A percentile compares a stretch with the other conserved stretches of the same genome.
phyloP scores from a whole-genome alignment of 1,284 basidiomycete species.

The Ustilago trichophora region DNA sequence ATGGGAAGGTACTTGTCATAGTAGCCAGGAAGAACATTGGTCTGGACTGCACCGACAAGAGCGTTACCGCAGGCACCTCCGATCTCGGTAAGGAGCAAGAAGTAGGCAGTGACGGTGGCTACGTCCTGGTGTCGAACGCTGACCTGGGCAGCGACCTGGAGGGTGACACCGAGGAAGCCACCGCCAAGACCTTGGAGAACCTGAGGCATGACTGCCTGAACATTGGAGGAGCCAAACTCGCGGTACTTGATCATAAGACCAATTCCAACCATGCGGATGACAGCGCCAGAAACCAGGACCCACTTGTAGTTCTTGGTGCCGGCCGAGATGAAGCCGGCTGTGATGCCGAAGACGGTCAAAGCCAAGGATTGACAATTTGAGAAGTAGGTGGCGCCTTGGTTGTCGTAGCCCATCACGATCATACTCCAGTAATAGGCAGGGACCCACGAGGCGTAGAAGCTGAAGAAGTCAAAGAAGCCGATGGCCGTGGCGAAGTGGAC shows the following conservation, averaged over 20 bases:
- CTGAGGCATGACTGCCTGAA: slow-evolving; percentile 63
- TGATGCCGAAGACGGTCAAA: slow-evolving; percentile 62
- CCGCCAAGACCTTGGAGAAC: slow-evolving; percentile 64
- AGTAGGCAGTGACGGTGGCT: slow-evolving; percentile 64
- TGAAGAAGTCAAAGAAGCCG: slow-evolving; percentile 64
- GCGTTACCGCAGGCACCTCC: slow-evolving; percentile 61
- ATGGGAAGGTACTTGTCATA: slow-evolving; percentile 44
- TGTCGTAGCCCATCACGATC: slow-evolving; percentile 44
- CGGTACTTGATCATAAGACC: slow-evolving; percentile 65
- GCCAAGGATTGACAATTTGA: slow-evolving; percentile 57
- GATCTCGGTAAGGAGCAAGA: slow-evolving; percentile 60
- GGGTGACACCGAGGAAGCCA: slow-evolving; percentile 59
- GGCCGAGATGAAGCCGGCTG: slow-evolving; percentile 55
- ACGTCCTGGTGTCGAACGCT: slow-evolving; percentile 65
- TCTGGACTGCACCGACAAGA: slow-evolving; percentile 56
- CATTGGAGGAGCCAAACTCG: slow-evolving; percentile 39
- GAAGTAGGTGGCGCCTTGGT: slow-evolving; percentile 52
- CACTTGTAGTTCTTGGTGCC: slow-evolving; percentile 63
- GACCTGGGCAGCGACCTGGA: slow-evolving; percentile 63
- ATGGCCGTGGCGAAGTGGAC: slow-evolving; percentile 59
- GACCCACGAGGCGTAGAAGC: slow-evolving; percentile 59
- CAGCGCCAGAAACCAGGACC: slow-evolving; percentile 50
- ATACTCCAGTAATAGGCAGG: slow-evolving; percentile 50
- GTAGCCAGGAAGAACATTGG: slow-evolving; percentile 43
- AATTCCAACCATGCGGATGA: slow-evolving; percentile 59